Evolutionary conservation across 2,329 filamentous ascomycete genomes (phyloP).

Genomic region (Coleophoma crateriformis): DNA sequence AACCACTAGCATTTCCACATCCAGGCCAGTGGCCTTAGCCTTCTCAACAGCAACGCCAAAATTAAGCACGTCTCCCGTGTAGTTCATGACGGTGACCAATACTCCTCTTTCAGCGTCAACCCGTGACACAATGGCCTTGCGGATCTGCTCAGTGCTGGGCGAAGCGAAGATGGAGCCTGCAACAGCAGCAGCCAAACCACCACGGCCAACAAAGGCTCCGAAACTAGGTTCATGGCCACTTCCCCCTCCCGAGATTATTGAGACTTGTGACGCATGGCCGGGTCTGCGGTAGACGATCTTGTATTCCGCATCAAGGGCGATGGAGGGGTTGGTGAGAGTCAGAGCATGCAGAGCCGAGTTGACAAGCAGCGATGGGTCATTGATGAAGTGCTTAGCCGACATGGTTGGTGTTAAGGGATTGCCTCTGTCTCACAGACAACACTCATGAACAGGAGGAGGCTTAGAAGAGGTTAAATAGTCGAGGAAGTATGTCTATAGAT

Average conservation of each 20-base stretch:
- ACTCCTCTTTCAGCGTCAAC: slow-evolving; percentile 71
- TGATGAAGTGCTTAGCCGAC: slow-evolving; percentile 81
- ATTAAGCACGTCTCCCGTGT: slow-evolving; percentile 84
- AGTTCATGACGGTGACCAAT: slow-evolving; percentile 92
- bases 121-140: slow-evolving; percentile 65
- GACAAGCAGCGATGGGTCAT: slow-evolving; percentile 76
- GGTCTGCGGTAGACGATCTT: slow-evolving; percentile 79
- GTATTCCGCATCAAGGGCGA: slow-evolving; percentile 71
- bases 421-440: background rate
- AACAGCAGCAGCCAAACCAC: slow-evolving; percentile 74
- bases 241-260: slow-evolving; percentile 82
- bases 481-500: too few species aligned
- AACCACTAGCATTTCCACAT: slow-evolving; percentile 85
- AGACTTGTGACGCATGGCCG: slow-evolving; percentile 56
- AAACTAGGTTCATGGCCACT: slow-evolving; percentile 89
- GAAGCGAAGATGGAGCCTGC: slow-evolving; percentile 85
- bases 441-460: background rate
- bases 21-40: slow-evolving; percentile 70
- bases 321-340: slow-evolving; percentile 77
- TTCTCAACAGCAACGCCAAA: slow-evolving; percentile 94
- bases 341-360: slow-evolving; percentile 69
- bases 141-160: slow-evolving; percentile 76
- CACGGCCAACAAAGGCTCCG: slow-evolving; percentile 75
- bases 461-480: too few species aligned
- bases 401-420: slow-evolving; percentile 22